Conservation (phyloP, 805 yeast genomes). For the Monosporozyma servazzii region DNA sequence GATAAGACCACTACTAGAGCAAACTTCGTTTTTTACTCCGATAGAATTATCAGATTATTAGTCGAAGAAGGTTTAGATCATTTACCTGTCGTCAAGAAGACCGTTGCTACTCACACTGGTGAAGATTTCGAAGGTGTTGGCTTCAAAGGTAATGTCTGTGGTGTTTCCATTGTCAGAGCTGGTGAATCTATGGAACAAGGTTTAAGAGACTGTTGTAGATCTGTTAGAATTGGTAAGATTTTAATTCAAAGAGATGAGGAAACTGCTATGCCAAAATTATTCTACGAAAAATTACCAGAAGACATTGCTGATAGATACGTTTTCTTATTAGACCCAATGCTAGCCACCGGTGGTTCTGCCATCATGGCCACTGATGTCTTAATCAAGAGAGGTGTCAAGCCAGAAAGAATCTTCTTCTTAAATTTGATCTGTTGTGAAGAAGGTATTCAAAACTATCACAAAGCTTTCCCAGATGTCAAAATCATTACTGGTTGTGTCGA, state of each 20-base stretch:
- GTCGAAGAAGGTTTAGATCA: constrained; percentile 95
- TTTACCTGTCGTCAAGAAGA: constrained; percentile 68
- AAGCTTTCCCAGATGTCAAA: constrained; percentile 71
- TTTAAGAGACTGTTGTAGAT: constrained; percentile 90
- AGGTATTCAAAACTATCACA: constrained; percentile 73
- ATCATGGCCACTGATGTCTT: constrained; percentile 93
- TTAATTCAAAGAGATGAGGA: constrained; percentile 97
- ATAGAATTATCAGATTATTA: constrained; percentile 82
- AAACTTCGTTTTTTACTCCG: constrained; percentile 91
- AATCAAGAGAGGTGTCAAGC: constrained; percentile 75
- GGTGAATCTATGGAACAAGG: constrained; percentile 99
- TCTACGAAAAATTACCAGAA: constrained; percentile 88
- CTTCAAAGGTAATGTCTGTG: constrained; percentile 90
- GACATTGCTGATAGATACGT: constrained; percentile 86
- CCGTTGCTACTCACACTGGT: constrained; percentile 71
- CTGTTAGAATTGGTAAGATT: constrained; percentile 93
- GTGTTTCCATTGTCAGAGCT: constrained; percentile 96
- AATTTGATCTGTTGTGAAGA: constrained; percentile 92
- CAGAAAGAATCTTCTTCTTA: constrained; percentile 79
- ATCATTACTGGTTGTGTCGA: constrained; percentile 94
- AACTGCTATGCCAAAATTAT: constrained; percentile 85
- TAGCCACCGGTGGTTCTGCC: constrained; percentile 98
- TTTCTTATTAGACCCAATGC: constrained; percentile 89
- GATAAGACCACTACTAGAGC: constrained; percentile 72
- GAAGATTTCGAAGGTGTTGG: constrained; percentile 63